Percentiles rank a stretch among this genome's conserved stretches.
phyloP scores from a whole-genome alignment of 139 green algal genomes.

The Chlamydomonas sphaeroides region DNA sequence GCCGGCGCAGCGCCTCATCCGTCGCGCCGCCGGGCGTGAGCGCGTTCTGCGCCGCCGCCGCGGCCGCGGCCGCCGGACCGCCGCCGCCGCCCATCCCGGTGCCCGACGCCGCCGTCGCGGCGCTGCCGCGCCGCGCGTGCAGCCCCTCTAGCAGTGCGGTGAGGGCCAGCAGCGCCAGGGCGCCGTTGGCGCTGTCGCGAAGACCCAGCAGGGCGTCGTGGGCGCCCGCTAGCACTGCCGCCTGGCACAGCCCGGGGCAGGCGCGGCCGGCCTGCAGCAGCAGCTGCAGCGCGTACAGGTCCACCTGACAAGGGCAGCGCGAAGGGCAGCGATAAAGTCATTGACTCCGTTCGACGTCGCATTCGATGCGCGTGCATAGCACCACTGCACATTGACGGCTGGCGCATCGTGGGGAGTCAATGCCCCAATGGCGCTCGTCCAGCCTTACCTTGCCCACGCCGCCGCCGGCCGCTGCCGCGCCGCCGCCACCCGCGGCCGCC shows the following conservation, averaged over 20 bases:
- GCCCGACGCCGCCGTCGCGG: not conserved
- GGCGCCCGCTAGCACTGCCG: constrained; percentile 40
- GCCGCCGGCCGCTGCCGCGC: not conserved
- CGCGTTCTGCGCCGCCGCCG: constrained; percentile 39
- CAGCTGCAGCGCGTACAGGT: constrained; percentile 50
- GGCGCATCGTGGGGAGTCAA: too few relatives aligned
- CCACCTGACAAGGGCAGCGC: constrained; percentile 2
- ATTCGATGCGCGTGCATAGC: too few relatives aligned
- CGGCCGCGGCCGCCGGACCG: constrained; percentile 12
- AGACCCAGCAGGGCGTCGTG: constrained; percentile 54
- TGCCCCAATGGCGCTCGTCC: not conserved
- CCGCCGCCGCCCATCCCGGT: not conserved
- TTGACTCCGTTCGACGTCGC: too few relatives aligned
- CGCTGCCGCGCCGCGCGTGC: constrained; percentile 1
- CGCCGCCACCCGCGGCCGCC: not conserved
- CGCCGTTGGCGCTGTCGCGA: constrained; percentile 33
- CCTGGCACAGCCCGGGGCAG: constrained; percentile 57
- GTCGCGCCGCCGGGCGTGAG: constrained; percentile 37
- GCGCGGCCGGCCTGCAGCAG: constrained; percentile 54
- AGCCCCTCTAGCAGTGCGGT: constrained; percentile 52
- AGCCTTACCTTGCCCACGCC: not conserved
- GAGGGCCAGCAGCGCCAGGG: constrained; percentile 62
- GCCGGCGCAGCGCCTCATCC: constrained; percentile 53
- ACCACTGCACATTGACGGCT: too few relatives aligned
- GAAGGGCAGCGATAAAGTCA: too few relatives aligned